Percentiles rank a stretch among this genome's conserved stretches.
Evolutionary conservation across 1,284 basidiomycete genomes (phyloP).

Genomic region (Kwoniella shivajii): DNA sequence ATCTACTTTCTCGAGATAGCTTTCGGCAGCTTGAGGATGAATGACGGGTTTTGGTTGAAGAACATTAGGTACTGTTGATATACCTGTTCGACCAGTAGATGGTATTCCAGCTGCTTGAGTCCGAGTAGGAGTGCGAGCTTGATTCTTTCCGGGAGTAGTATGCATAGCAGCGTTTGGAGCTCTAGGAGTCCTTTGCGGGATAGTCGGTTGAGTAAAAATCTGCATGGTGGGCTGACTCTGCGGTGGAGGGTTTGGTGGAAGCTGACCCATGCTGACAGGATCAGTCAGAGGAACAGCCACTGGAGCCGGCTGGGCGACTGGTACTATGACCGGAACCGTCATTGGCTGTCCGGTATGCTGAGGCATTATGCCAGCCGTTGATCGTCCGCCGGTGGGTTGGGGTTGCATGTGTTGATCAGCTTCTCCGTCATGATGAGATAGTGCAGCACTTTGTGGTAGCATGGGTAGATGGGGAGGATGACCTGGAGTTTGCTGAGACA

Average conservation of each 20-base stretch:
- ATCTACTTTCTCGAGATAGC: conserved; percentile 44
- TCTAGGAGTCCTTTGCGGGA: conserved; percentile 7
- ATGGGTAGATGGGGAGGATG: neutral
- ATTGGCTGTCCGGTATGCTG: conserved; percentile 9
- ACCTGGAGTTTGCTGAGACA: conserved; percentile 1
- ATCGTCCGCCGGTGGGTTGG: conserved; percentile 7
- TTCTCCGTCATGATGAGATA: neutral
- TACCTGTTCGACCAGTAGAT: conserved; percentile 3
- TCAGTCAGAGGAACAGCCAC: neutral
- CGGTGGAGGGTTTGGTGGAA: neutral
- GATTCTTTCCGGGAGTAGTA: conserved; percentile 8
- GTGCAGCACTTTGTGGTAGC: neutral
- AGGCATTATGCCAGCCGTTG: neutral
- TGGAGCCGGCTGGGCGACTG: conserved; percentile 11
- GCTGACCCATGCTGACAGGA: conserved; percentile 1
- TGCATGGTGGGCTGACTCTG: conserved; percentile 4
- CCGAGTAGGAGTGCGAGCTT: conserved; percentile 1
- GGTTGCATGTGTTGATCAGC: conserved; percentile 1
- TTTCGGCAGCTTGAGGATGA: conserved; percentile 33
- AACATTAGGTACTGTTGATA: conserved; percentile 8
- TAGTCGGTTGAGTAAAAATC: conserved; percentile 2
- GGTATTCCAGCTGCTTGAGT: conserved; percentile 7
- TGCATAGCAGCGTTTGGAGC: neutral
- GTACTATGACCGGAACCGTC: conserved; percentile 19
- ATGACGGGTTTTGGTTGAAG: conserved; percentile 11